Percentiles rank a stretch among this genome's conserved stretches.
Conservation (phyloP, 805 yeast genomes). For the Nakazawaea siamensis region DNA sequence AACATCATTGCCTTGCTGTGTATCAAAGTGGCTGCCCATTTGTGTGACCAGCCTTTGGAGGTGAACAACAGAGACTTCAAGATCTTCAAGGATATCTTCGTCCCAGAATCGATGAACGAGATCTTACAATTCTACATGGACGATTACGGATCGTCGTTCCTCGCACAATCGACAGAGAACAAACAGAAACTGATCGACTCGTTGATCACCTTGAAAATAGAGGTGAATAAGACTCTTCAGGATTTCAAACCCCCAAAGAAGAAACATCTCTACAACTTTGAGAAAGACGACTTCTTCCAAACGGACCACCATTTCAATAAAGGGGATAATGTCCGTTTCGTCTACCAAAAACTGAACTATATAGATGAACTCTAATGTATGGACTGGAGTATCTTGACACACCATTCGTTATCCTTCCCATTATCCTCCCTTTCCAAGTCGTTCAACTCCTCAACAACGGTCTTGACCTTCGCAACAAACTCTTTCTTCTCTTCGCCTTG, state of each 20-base stretch:
- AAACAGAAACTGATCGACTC: slow-evolving; percentile 18
- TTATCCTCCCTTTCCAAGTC: slow-evolving; percentile 66
- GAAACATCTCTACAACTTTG: slow-evolving; percentile 4
- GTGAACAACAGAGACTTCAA: slow-evolving; percentile 7
- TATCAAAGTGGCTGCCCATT: slow-evolving; percentile 40
- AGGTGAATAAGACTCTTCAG: slow-evolving; percentile 12
- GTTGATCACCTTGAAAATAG: slow-evolving; percentile 23
- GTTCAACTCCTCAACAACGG: slow-evolving; percentile 52
- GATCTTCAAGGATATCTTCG: slow-evolving; percentile 5
- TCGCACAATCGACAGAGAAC: slow-evolving; percentile 8
- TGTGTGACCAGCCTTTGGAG: slow-evolving; percentile 19
- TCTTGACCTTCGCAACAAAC: slow-evolving; percentile 39
- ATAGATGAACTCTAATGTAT: slow-evolving; percentile 24
- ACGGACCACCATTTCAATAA: slow-evolving; percentile 6
- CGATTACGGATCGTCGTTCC: slow-evolving; percentile 17
- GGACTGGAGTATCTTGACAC: slow-evolving; percentile 53
- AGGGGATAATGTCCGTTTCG: slow-evolving; percentile 9
- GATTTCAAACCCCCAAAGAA: slow-evolving; percentile 1
- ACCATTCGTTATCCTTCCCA: slow-evolving; percentile 63
- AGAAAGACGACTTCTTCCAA: slow-evolving; percentile 7
- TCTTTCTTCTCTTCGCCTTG: slow-evolving; percentile 9
- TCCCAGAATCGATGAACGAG: slow-evolving; percentile 12
- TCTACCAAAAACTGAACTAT: slow-evolving; percentile 8
- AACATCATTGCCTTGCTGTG: slow-evolving; percentile 69
- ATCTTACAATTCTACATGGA: slow-evolving; percentile 24